A percentile compares a stretch with the other conserved stretches of the same genome.
Evolutionary conservation across 805 yeast genomes (phyloP).

Genomic region (Torulaspora quercuum): DNA sequence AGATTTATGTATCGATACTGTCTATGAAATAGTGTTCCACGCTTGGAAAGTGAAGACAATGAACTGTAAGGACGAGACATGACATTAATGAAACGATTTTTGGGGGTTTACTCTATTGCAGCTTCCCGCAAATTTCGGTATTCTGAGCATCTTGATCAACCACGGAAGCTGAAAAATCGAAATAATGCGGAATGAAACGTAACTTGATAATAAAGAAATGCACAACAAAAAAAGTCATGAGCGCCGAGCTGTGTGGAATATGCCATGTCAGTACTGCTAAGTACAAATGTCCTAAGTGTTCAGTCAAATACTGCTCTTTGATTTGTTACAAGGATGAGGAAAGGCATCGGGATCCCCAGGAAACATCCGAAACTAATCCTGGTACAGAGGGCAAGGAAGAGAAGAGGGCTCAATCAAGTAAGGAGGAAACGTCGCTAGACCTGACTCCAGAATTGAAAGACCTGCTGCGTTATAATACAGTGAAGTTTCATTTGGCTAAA

Average conservation of each 20-base stretch:
- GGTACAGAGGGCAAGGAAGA: conserved; percentile 1
- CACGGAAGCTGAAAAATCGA: too few relatives aligned
- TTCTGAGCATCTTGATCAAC: too few relatives aligned
- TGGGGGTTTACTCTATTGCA: too few relatives aligned
- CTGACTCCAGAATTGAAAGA: conserved; percentile 35
- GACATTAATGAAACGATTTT: too few relatives aligned
- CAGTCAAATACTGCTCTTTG: conserved; percentile 52
- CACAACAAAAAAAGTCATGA: conserved; percentile 4
- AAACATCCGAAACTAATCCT: conserved; percentile 1
- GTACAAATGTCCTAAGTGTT: conserved; percentile 50
- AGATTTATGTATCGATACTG: conserved; percentile 15
- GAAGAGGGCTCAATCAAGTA: conserved; percentile 1
- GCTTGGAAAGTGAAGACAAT: not conserved
- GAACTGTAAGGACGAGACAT: too few relatives aligned
- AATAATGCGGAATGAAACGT: too few relatives aligned
- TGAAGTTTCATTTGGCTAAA: conserved; percentile 54
- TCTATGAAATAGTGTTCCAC: conserved; percentile 13
- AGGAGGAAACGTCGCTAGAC: conserved; percentile 4
- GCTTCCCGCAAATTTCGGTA: too few relatives aligned
- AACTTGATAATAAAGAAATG: too few relatives aligned
- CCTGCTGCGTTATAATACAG: conserved; percentile 43
- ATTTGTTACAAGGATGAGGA: conserved; percentile 46
- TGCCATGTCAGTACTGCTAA: conserved; percentile 37
- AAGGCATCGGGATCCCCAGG: conserved; percentile 38
- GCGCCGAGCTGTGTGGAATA: conserved; percentile 32